Percentiles rank a stretch among this genome's conserved stretches.
phyloP scores from a whole-genome alignment of 345 rosid species.

The Arabis alpina region DNA sequence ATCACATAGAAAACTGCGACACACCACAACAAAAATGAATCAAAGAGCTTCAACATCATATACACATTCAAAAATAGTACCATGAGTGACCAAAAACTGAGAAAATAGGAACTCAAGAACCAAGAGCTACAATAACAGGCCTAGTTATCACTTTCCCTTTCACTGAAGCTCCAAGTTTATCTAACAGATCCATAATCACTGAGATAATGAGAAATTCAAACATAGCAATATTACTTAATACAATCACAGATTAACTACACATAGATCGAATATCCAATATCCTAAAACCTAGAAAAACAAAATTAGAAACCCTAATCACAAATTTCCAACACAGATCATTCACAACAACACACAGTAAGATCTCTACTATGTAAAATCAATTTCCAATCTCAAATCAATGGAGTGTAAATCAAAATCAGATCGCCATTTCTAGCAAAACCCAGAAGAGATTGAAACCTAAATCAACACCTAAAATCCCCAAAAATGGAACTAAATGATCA shows the following conservation, averaged over 20 bases:
- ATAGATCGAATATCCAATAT: conserved; percentile 4
- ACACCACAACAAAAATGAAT: too few species aligned
- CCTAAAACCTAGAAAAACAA: neutral
- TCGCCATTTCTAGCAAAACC: conserved; percentile 15
- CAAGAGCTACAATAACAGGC: neutral
- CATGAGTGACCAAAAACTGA: too few species aligned
- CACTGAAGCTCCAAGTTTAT: neutral
- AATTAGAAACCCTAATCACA: conserved; percentile 13
- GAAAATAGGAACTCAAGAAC: neutral
- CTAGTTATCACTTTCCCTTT: conserved; percentile 12
- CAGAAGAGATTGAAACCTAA: conserved; percentile 10
- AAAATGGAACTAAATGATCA: conserved; percentile 23
- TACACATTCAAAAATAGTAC: too few species aligned
- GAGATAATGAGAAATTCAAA: neutral
- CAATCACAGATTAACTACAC: conserved; percentile 17
- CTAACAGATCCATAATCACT: conserved; percentile 12
- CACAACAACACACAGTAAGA: conserved; percentile 14
- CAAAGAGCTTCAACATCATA: too few species aligned
- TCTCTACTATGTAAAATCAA: neutral
- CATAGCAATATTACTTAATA: conserved; percentile 1
- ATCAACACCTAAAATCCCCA: conserved; percentile 38
- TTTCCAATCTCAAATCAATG: neutral
- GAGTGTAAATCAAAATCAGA: conserved; percentile 17
- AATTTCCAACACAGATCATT: conserved; percentile 3
- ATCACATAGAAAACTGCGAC: neutral